A percentile compares a stretch with the other conserved stretches of the same genome.
These are phyloP conservation scores for Colletotrichum sp. DNA, from an alignment of 2,329 filamentous ascomycete genomes.

Conservation along the genomic window DNA sequence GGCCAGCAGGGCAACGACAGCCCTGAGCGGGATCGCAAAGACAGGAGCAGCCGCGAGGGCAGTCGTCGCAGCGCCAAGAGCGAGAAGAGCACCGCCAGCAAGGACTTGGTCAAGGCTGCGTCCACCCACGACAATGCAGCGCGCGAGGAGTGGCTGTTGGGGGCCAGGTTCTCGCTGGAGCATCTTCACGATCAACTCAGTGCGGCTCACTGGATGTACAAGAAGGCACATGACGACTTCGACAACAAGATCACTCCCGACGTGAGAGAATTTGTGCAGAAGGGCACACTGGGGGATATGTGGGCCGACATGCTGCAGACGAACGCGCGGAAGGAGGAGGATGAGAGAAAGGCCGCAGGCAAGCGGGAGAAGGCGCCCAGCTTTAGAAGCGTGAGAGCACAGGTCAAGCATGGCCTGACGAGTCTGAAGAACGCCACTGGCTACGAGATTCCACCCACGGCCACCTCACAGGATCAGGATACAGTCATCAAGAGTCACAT, in stretches of 20 bases:
- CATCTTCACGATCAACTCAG: not conserved
- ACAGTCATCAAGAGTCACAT: not conserved
- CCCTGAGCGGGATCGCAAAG: not conserved
- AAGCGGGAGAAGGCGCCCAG: not conserved
- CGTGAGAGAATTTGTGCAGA: not conserved
- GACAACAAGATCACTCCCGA: not conserved
- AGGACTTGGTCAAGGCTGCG: not conserved
- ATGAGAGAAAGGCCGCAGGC: not conserved
- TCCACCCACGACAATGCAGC: not conserved
- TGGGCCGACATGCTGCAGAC: slow-evolving; percentile 2
- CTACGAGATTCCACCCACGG: not conserved
- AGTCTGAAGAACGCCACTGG: not conserved
- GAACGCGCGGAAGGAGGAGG: not conserved
- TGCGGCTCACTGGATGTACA: slow-evolving; percentile 1
- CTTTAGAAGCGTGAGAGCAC: not conserved
- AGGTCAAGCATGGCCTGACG: not conserved
- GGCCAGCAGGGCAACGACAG: not conserved
- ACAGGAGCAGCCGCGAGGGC: not conserved
- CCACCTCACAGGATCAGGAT: not conserved
- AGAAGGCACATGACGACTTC: not conserved
- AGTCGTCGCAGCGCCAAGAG: not conserved
- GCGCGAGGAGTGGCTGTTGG: not conserved
- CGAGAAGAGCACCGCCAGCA: not conserved
- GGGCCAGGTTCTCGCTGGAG: not conserved
- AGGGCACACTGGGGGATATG: not conserved